phyloP scores from a whole-genome alignment of 345 rosid species.

The Populus euphratica region DNA sequence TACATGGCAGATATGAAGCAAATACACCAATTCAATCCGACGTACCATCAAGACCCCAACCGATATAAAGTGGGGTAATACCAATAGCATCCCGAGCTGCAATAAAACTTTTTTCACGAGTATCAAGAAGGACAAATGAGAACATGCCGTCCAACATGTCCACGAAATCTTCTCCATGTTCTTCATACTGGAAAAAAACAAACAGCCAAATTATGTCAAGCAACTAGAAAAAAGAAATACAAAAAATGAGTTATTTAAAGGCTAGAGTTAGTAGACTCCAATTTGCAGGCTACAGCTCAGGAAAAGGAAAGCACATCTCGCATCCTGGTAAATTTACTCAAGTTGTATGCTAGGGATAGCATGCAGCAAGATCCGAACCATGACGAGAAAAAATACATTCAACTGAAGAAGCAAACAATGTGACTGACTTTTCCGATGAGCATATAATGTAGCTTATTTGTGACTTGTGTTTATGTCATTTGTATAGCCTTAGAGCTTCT shows the following conservation, averaged over 20 bases:
- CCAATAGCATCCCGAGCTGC: conserved; percentile 83
- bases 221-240: not conserved
- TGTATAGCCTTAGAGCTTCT: not conserved
- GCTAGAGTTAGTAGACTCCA: not conserved
- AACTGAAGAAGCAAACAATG: not conserved
- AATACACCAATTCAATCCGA: not conserved
- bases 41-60: conserved; percentile 89
- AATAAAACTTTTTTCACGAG: conserved; percentile 67
- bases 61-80: conserved; percentile 71
- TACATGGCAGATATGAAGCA: not conserved
- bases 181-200: conserved; percentile 56
- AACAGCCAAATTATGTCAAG: not conserved
- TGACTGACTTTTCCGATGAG: not conserved
- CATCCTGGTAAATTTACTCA: too few species aligned
- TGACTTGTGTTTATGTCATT: not conserved
- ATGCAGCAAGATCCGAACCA: not conserved
- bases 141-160: conserved; percentile 83
- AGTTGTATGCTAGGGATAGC: not conserved
- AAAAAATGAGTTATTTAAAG: not conserved
- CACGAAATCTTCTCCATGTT: conserved; percentile 69
- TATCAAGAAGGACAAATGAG: conserved; percentile 77
- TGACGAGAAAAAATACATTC: not conserved
- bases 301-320: not conserved
- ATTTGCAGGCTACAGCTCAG: not conserved
- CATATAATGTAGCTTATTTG: not conserved